Evolutionary conservation across 208 protist species (phyloP).

Genomic region (Phytomonas sp.): DNA sequence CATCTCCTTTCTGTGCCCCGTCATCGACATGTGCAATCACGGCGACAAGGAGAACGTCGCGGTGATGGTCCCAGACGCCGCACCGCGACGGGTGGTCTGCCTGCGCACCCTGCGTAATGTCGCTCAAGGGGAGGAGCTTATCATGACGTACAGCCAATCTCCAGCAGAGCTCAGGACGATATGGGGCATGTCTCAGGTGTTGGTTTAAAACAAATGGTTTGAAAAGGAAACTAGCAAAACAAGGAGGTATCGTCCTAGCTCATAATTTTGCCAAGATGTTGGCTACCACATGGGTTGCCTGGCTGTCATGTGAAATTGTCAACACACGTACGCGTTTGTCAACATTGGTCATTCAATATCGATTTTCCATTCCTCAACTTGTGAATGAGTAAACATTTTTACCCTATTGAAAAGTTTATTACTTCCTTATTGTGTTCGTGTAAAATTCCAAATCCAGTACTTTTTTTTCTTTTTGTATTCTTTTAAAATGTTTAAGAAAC

Average conservation of each 20-base stretch:
- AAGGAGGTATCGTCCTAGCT: too few relatives aligned
- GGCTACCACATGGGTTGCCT: too few relatives aligned
- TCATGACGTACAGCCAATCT: conserved; percentile 63
- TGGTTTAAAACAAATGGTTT: conserved; percentile 14
- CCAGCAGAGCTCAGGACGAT: conserved; percentile 57
- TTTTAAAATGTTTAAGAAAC: too few relatives aligned
- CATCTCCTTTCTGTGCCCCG: conserved; percentile 68
- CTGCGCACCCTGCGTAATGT: conserved; percentile 65
- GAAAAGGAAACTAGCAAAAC: not conserved
- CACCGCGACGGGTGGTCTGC: conserved; percentile 33
- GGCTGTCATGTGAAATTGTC: too few relatives aligned
- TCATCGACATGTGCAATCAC: conserved; percentile 86
- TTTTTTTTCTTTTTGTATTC: too few relatives aligned
- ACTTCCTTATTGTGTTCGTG: too few relatives aligned
- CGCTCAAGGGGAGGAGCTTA: conserved; percentile 65
- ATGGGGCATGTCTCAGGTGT: conserved; percentile 65
- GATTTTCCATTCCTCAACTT: not conserved
- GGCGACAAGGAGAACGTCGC: conserved; percentile 74
- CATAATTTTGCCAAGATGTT: too few relatives aligned
- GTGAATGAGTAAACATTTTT: not conserved
- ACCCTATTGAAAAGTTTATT: too few relatives aligned
- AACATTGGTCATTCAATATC: too few relatives aligned
- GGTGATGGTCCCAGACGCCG: conserved; percentile 53
- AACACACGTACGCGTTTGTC: too few relatives aligned
- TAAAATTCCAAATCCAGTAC: too few relatives aligned